These are phyloP conservation scores for Irpex sp. DNA, from an alignment of 1,284 basidiomycete species.

Conservation along the genomic window DNA sequence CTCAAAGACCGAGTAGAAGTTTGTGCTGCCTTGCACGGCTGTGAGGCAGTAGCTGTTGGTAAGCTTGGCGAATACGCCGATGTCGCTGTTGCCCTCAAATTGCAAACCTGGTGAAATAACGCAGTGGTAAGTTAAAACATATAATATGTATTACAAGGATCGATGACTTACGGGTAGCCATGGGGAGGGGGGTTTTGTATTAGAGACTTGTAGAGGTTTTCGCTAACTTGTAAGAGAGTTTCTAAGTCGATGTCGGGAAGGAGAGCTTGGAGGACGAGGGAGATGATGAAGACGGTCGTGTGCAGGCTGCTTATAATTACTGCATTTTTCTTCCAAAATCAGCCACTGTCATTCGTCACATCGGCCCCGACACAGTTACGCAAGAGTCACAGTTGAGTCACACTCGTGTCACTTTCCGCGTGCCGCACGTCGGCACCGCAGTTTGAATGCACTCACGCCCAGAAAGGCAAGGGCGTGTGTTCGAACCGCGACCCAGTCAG, in stretches of 20 bases:
- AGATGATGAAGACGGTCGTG: neutral
- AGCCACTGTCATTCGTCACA: constrained; percentile 7
- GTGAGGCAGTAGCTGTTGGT: constrained; percentile 96
- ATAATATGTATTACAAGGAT: neutral
- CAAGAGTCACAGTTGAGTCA: constrained; percentile 3
- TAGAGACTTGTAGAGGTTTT: neutral
- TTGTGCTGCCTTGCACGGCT: constrained; percentile 92
- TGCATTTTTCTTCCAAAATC: neutral
- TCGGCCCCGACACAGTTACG: constrained; percentile 12
- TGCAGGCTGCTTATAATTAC: constrained; percentile 5
- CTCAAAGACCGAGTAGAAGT: constrained; percentile 98
- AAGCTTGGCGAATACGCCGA: constrained; percentile 92
- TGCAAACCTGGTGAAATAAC: constrained; percentile 60
- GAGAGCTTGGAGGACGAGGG: neutral
- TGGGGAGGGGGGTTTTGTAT: constrained; percentile 26
- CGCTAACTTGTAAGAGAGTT: neutral
- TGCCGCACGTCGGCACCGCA: neutral
- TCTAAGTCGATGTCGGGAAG: no score
- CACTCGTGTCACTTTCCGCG: neutral
- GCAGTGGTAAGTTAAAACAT: neutral
- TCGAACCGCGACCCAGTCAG: neutral
- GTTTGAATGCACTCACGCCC: neutral
- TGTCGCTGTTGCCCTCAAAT: constrained; percentile 97
- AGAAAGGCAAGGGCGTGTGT: neutral
- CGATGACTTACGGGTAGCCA: constrained; percentile 62